These are phyloP conservation scores for Ensete ventricosum DNA, from an alignment of 176 grass and related monocot species.

Conservation along the genomic window DNA sequence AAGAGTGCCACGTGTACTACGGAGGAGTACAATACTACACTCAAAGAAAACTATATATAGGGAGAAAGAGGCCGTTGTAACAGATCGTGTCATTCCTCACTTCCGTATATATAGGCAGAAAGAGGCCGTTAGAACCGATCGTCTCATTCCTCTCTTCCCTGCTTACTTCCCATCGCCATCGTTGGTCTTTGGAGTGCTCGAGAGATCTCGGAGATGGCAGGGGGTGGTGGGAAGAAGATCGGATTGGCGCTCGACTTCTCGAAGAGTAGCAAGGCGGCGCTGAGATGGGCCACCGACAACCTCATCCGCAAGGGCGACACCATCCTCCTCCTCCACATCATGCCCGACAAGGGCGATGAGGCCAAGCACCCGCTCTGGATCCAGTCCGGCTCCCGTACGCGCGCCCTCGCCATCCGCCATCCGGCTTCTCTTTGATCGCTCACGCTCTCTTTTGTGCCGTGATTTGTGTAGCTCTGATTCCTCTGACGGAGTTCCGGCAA, in stretches of 20 bases:
- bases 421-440: background rate
- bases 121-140: no score
- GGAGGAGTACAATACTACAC: no score
- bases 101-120: no score
- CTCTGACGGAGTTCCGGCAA: conserved; percentile 45
- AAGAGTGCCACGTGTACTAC: no score
- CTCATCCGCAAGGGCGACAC: conserved; percentile 47
- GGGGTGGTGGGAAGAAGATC: conserved; percentile 31
- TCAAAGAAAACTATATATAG: no score
- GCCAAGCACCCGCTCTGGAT: conserved; percentile 50
- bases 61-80: no score
- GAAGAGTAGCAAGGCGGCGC: conserved; percentile 70
- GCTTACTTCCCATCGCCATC: no score
- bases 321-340: conserved; percentile 58
- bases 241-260: conserved; percentile 80
- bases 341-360: conserved; percentile 31
- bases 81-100: no score
- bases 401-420: background rate
- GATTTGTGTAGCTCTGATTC: conserved; percentile 47
- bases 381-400: conserved; percentile 53
- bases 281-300: conserved; percentile 56
- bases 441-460: background rate
- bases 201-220: background rate
- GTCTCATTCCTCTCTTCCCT: no score
- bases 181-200: no score